Base-by-base conservation (phyloP, 2,329 filamentous ascomycete genomes). In the Xylariaceae sp. region DNA sequence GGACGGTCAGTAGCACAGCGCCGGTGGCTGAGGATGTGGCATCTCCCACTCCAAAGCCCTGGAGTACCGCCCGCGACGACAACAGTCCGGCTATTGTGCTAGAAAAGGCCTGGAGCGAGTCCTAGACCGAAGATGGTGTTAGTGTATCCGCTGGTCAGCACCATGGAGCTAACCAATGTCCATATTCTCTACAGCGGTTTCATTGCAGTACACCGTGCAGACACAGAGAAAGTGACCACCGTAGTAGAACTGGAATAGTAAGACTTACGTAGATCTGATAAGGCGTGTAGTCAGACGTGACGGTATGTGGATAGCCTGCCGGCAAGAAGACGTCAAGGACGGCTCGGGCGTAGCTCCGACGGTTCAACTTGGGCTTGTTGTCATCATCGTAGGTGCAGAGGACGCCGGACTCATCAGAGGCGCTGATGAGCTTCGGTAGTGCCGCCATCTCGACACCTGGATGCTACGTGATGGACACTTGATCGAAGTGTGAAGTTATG, bases 281-380 rank as follows among this genome's bases (percentile, higher is more conserved):
- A 74, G 86, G 78, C 4, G 90, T 76, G 70, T 96, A 96, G 70
- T 96, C 91, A 13, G 82, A 75, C 1, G 87, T 92, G 29, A 96
- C 92, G 46, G 86, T 94, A 61, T 91, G 82, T 0, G 91, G 92
- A 70, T 87, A 96, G n/a, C 91, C 91, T 1, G 88, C 85, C 0
- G 92, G 92, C 1, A 96, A 78, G 67, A 96, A 95, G 26, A 92
- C 81, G 61, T 89, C 85, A 40, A 91, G 67, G 8, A 76, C 53
- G 15, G 68, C 67, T 56, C 75, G 76, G 57, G 55, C 57, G 43
- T 60, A 58, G 54, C 56, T 55, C 45, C 60, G 58, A 2, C 42
- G 51, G 15, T 61, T 61, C 46, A 61, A 53, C 55, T 59, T 60
- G n/a, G 60, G 59, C 67, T 71, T 66, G 68, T 82, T 58, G 74